Evolutionary conservation across 2,329 filamentous ascomycete genomes (phyloP), one percentile per base, ranked within the genome.

Genomic region (Diaporthe capsici): DNA sequence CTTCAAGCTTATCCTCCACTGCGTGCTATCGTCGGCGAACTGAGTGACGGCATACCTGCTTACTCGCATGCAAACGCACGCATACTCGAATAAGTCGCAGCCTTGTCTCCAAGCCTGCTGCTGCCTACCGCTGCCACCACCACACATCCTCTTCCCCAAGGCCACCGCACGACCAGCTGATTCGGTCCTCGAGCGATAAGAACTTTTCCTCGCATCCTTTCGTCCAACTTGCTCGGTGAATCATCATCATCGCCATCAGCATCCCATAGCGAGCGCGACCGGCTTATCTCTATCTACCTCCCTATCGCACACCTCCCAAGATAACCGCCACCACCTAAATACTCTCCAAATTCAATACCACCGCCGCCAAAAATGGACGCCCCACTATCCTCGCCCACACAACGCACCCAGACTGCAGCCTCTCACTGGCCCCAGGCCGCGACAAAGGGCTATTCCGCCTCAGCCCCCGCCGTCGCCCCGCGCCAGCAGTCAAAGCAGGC

Each of bases 351-450:
- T 22, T 44, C 22, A 20, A 22, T 37, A 71, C 22, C 57, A 9
- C 70, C 58, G 25, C 53, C 42, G n/a, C 61, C 55, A 55, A 51
- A 51, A 71, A 84, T 84, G 82, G 79, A 84, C 78, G 78, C 82
- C 57, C 81, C 80, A 60, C 80, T 81, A 72, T 79, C 81, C 31
- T 81, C 81, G 20, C 78, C 82, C 31, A 78, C 79, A 39, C 78
- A 77, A 63, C 79, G 79, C 58, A 65, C 77, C n/a, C 81, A 80
- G 10, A 67, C 75, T 77, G 79, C 82, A 60, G 71, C 79, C 13
- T 80, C 83, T 44, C 78, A 76, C 58, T 80, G 80, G 60, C 80
- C 81, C 25, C 78, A 78, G 58, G 13, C 71, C 31, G 71, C 71
- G 31, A 72, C 71, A 10, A 63, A 31, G 42, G 63, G 63, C 63